Conservation (phyloP, 2,329 filamentous ascomycete species). For the Alternaria incomplexa region DNA sequence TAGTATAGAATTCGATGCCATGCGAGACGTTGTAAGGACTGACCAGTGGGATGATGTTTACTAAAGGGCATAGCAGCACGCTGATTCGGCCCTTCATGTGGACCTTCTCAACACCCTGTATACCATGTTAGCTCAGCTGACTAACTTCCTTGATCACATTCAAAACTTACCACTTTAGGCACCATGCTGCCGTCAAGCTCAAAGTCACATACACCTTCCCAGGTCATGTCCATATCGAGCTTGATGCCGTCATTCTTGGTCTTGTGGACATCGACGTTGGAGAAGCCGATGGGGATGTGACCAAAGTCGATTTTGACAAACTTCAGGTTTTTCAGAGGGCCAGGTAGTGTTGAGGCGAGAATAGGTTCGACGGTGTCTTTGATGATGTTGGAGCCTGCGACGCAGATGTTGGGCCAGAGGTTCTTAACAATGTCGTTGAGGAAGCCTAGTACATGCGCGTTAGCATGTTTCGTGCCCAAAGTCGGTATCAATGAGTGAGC, state of each 20-base stretch:
- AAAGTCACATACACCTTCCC: slow-evolving; percentile 57
- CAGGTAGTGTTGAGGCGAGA: slow-evolving; percentile 54
- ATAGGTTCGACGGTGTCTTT: slow-evolving; percentile 59
- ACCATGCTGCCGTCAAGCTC: slow-evolving; percentile 55
- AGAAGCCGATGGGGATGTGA: slow-evolving; percentile 49
- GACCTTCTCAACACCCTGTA: slow-evolving; percentile 55
- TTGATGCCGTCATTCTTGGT: slow-evolving; percentile 55
- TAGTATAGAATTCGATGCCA: background rate
- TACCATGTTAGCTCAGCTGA: background rate
- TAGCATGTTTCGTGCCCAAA: background rate
- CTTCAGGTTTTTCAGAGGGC: slow-evolving; percentile 51
- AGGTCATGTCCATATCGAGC: slow-evolving; percentile 56
- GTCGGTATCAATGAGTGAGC: background rate
- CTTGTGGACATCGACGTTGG: slow-evolving; percentile 55
- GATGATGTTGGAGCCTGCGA: slow-evolving; percentile 52
- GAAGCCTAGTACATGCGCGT: slow-evolving; percentile 42
- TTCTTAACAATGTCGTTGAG: slow-evolving; percentile 58
- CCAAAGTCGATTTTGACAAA: slow-evolving; percentile 58
- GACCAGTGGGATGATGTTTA: slow-evolving; percentile 56
- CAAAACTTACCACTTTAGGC: slow-evolving; percentile 48
- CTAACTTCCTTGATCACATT: background rate
- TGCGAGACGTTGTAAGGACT: background rate
- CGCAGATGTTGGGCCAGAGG: slow-evolving; percentile 58
- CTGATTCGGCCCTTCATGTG: slow-evolving; percentile 54
- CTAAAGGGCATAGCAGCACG: slow-evolving; percentile 54